Evolutionary conservation across 345 rosid species (phyloP).

Genomic region (Raphanus sativus): DNA sequence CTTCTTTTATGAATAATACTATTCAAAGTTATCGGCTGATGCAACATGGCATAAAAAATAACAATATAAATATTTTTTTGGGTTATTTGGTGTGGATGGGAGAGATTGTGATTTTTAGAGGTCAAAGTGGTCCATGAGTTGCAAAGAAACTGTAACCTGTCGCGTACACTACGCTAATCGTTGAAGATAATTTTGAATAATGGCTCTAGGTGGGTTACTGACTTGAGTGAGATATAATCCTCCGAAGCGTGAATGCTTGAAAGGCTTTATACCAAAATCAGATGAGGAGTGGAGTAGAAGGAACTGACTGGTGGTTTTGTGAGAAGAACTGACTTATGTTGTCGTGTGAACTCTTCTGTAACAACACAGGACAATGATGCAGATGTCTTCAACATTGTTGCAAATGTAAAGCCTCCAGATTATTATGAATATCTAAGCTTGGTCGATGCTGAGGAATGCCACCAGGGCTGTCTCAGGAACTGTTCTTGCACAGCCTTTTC

Average conservation of each 20-base stretch:
- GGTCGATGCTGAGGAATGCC: conserved; percentile 8
- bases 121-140: conserved; percentile 22
- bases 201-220: conserved; percentile 15
- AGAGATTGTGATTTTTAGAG: background rate
- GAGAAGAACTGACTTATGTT: conserved; percentile 30
- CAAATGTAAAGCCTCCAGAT: conserved; percentile 37
- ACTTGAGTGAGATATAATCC: conserved; percentile 21
- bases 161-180: conserved; percentile 21
- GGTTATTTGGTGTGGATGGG: conserved; percentile 4
- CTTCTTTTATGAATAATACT: conserved; percentile 17
- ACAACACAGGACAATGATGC: background rate
- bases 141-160: conserved; percentile 25
- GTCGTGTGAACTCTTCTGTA: conserved; percentile 21
- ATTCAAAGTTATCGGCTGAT: conserved; percentile 26
- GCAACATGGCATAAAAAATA: conserved; percentile 15
- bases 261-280: conserved; percentile 38
- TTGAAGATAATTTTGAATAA: conserved; percentile 11
- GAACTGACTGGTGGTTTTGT: conserved; percentile 34
- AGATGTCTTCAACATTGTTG: conserved; percentile 23
- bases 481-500: conserved; percentile 73
- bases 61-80: background rate
- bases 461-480: conserved; percentile 32
- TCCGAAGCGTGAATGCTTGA: conserved; percentile 30
- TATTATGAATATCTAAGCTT: conserved; percentile 22
- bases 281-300: conserved; percentile 32